These are phyloP conservation scores for Circinella umbellata DNA, from an alignment of 371 early-diverging fungal species.

Conservation along the genomic window DNA sequence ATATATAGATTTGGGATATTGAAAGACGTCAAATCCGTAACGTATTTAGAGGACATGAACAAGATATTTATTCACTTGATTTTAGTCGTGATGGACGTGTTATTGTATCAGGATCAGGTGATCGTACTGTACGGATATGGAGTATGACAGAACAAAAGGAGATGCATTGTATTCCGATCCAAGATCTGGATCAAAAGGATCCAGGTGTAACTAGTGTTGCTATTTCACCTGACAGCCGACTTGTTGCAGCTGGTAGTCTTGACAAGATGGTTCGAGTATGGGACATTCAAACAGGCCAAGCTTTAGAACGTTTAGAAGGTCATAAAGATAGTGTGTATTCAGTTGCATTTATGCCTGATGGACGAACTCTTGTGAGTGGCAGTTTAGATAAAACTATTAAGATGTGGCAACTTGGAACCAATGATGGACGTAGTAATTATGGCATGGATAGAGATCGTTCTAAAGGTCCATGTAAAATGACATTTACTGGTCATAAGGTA, in stretches of 20 bases:
- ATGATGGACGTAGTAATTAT: conserved; percentile 32
- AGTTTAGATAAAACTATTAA: conserved; percentile 91
- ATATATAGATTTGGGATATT: conserved; percentile 72
- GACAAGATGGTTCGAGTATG: conserved; percentile 91
- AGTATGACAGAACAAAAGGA: conserved; percentile 76
- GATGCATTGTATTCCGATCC: conserved; percentile 70
- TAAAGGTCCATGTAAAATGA: conserved; percentile 47
- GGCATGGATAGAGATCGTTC: conserved; percentile 33
- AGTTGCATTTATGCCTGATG: conserved; percentile 93
- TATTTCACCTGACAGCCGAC: conserved; percentile 74
- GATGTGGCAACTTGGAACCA: conserved; percentile 80
- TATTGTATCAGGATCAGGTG: conserved; percentile 92
- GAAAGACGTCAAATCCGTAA: conserved; percentile 62
- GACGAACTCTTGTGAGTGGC: conserved; percentile 87
- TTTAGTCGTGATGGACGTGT: conserved; percentile 89
- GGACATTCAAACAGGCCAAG: conserved; percentile 78
- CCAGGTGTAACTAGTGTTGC: conserved; percentile 93
- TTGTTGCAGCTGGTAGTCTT: conserved; percentile 81
- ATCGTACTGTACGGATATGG: conserved; percentile 88
- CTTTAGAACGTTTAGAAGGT: conserved; percentile 86
- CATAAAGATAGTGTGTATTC: conserved; percentile 96
- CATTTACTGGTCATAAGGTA: conserved; percentile 62
- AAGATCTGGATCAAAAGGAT: conserved; percentile 80
- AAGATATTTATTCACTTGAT: conserved; percentile 94
- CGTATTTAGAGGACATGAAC: conserved; percentile 84